Conservation (phyloP, 108 stramenopile species). For the Skeletonema grethae region DNA sequence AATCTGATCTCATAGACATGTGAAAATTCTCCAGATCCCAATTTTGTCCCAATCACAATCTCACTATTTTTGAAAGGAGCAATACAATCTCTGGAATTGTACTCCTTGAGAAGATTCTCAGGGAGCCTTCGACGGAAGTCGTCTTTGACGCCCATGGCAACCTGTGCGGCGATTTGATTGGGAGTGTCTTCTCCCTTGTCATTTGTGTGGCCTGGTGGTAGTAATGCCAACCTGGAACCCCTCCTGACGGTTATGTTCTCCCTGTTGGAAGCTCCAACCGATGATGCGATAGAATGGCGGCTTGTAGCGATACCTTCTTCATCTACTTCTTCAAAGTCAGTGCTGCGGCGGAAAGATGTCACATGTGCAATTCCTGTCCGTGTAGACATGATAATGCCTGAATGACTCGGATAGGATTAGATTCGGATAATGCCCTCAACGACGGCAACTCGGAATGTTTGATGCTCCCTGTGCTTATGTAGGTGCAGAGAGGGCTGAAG, state of each 20-base stretch:
- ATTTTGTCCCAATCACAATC: slow-evolving; percentile 23
- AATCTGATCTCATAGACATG: slow-evolving; percentile 24
- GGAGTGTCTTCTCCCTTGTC: neutral
- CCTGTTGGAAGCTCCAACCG: neutral
- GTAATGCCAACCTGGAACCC: neutral
- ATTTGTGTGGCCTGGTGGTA: neutral
- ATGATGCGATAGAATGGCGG: neutral
- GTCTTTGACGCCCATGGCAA: slow-evolving; percentile 4
- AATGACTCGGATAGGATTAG: no score
- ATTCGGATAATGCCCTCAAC: no score
- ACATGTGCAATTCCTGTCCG: no score
- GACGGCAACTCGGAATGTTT: no score
- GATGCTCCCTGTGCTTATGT: no score
- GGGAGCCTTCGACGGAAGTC: slow-evolving; percentile 15
- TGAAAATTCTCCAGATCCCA: slow-evolving; percentile 32
- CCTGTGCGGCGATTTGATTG: slow-evolving; percentile 13
- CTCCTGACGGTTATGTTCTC: neutral
- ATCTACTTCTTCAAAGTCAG: neutral
- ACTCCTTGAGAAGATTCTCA: slow-evolving; percentile 9
- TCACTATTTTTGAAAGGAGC: slow-evolving; percentile 22
- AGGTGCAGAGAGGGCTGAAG: no score
- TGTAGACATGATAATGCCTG: no score
- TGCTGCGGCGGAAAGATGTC: neutral
- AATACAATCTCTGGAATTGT: slow-evolving; percentile 7
- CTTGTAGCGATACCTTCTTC: neutral